Conservation (phyloP, 192 early-diverging fungal genomes). For the Jimgerdemannia flammicorona region DNA sequence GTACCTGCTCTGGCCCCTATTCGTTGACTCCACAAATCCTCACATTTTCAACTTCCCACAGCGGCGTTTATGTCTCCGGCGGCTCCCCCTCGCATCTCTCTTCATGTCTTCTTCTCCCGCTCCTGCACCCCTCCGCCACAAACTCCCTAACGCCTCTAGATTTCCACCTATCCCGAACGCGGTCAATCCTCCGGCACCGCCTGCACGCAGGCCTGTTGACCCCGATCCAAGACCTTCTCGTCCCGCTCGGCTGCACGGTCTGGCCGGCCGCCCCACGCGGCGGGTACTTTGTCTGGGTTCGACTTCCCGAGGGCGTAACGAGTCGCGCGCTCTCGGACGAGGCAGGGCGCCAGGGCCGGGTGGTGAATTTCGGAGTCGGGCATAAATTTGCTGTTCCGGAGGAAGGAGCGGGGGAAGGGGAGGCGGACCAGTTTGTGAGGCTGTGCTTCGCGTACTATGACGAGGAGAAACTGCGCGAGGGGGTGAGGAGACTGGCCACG, state of each 20-base stretch:
- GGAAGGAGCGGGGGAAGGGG: not conserved
- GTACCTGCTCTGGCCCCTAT: no score
- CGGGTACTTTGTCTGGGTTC: constrained; percentile 33
- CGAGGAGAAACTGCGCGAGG: constrained; percentile 4
- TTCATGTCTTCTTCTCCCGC: not conserved
- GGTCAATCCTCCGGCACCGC: not conserved
- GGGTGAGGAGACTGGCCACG: constrained; percentile 2
- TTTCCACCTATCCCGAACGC: constrained; percentile 9
- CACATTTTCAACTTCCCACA: constrained; percentile 3
- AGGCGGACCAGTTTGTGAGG: constrained; percentile 4
- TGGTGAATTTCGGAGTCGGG: not conserved
- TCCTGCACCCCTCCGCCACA: not conserved
- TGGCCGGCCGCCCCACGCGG: constrained; percentile 12
- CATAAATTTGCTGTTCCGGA: no score
- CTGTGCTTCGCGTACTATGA: constrained; percentile 27
- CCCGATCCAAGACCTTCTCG: constrained; percentile 10
- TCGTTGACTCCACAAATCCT: no score
- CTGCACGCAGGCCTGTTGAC: constrained; percentile 11
- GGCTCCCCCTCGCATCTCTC: constrained; percentile 21
- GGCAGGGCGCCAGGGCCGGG: not conserved
- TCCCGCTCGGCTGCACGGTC: constrained; percentile 19
- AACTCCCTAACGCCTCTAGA: not conserved
- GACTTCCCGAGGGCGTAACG: constrained; percentile 7
- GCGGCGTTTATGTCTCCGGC: constrained; percentile 27
- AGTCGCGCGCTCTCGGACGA: not conserved